Conservation (phyloP, 140 eudicot species). For the Oenanthe javanica region DNA sequence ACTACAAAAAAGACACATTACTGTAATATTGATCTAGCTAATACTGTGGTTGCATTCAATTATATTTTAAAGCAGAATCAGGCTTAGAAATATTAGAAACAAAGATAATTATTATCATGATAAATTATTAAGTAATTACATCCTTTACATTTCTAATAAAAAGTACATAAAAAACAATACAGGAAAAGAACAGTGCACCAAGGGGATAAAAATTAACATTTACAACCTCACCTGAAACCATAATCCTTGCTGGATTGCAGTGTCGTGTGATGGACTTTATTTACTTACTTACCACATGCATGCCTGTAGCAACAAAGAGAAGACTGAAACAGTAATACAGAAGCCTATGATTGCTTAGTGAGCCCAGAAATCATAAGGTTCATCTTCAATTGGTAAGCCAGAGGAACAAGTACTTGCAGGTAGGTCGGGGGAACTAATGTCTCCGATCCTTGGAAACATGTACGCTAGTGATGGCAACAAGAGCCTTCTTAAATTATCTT, state of each 20-base stretch:
- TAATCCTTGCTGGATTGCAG: conserved; percentile 3
- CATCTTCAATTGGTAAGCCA: conserved; percentile 55
- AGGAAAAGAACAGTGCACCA: background rate
- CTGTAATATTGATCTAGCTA: background rate
- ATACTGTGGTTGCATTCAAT: background rate
- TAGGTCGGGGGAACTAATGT: conserved; percentile 26
- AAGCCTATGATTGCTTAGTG: conserved; percentile 26
- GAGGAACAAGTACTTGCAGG: conserved; percentile 36
- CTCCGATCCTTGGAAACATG: conserved; percentile 34
- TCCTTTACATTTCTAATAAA: background rate
- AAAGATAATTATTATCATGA: background rate
- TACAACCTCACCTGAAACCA: conserved; percentile 5
- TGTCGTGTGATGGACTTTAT: conserved; percentile 1
- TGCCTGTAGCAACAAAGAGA: background rate
- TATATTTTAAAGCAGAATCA: background rate
- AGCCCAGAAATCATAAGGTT: conserved; percentile 55
- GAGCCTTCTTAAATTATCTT: conserved; percentile 31
- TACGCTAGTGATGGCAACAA: conserved; percentile 24
- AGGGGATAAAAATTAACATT: background rate
- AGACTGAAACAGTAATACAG: background rate
- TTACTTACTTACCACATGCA: background rate
- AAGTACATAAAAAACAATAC: background rate
- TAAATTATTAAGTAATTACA: background rate
- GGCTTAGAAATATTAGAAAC: background rate
- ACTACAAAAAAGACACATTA: background rate